Base-by-base conservation (phyloP, 331 rosid genomes). In the Dryas integrifolia region DNA sequence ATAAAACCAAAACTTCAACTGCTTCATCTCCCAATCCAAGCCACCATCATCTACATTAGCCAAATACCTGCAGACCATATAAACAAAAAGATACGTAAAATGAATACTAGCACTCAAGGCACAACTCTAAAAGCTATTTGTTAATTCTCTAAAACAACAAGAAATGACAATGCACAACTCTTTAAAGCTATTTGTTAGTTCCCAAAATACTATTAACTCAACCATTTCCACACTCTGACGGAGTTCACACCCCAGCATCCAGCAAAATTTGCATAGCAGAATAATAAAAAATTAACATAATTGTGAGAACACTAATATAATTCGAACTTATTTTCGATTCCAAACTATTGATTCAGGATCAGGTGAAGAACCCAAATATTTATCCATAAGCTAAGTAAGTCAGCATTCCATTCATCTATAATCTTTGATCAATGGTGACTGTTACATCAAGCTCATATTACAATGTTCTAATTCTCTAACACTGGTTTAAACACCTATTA, bases 41-140 rank as follows among this genome's bases (percentile, higher is more conserved):
- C 16, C 4, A n/a, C 35, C 4, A n/a, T 58, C 46, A 71, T 58
- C 58, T 70, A 72, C 76, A 45, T 46, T 58, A 9, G 46, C 58
- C 67, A 5, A 46, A 9, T 0, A 39, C 65, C 76, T 72, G 76
- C 76, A 58, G 0, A 51, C 11, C 1, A 39, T 30, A 62, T 13
- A 14, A 45, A 70, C 6, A 5, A 45, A 72, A 7, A 9, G 1
- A 21, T 0, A 0, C 0, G 51, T 63, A 4, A 63, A 49, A 40
- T 55, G n/a, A 68, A n/a, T 39, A 39, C 61, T n/a, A 0, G 30
- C 14, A 2, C 0, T 14, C 3, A 26, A 24, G 5, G 45, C 7
- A 11, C 14, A 66, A 6, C 18, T 11, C 35, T 4, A 5, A 40
- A 8, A 12, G 24, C n/a, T 12, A 15, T 4, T 50, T 9, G 48